These are phyloP conservation scores for Hippophae tibetana DNA, from an alignment of 306 rosid species.

Conservation along the genomic window DNA sequence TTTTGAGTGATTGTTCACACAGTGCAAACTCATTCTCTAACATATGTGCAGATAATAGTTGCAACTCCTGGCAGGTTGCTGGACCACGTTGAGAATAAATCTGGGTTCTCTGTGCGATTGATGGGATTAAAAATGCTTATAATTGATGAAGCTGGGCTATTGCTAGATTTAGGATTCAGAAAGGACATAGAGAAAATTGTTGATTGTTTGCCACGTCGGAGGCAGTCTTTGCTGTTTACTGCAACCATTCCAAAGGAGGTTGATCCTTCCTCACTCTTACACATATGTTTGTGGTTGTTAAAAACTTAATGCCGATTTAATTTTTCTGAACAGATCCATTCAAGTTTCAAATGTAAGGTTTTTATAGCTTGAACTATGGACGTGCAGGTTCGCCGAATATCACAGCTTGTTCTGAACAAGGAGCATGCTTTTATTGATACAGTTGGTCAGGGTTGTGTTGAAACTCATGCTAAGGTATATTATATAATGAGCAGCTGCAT, in stretches of 20 bases:
- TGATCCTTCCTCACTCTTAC: constrained; percentile 9
- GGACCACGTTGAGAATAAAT: constrained; percentile 79
- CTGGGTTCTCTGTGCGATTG: constrained; percentile 67
- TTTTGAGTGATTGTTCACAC: constrained; percentile 4
- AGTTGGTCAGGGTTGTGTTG: constrained; percentile 71
- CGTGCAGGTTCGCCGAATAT: constrained; percentile 72
- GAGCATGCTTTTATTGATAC: constrained; percentile 80
- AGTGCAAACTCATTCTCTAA: not conserved
- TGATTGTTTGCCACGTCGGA: constrained; percentile 85
- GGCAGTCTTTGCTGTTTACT: constrained; percentile 80
- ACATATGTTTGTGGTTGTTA: no score
- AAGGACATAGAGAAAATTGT: constrained; percentile 81
- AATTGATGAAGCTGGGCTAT: constrained; percentile 90
- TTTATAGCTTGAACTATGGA: constrained; percentile 8
- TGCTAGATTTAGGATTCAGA: constrained; percentile 85
- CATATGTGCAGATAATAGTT: constrained; percentile 62
- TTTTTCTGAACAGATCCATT: no score
- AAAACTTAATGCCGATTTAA: no score
- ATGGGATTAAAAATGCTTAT: constrained; percentile 86
- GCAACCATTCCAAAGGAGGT: constrained; percentile 97
- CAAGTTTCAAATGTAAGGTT: constrained; percentile 5
- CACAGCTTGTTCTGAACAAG: constrained; percentile 87
- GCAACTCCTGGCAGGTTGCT: constrained; percentile 96
- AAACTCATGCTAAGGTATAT: constrained; percentile 71
- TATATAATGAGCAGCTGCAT: constrained; percentile 6